Percentiles rank a stretch among this genome's conserved stretches.
These are phyloP conservation scores for Dendryphion nanum DNA, from an alignment of 2,329 filamentous ascomycete genomes.

Conservation along the genomic window DNA sequence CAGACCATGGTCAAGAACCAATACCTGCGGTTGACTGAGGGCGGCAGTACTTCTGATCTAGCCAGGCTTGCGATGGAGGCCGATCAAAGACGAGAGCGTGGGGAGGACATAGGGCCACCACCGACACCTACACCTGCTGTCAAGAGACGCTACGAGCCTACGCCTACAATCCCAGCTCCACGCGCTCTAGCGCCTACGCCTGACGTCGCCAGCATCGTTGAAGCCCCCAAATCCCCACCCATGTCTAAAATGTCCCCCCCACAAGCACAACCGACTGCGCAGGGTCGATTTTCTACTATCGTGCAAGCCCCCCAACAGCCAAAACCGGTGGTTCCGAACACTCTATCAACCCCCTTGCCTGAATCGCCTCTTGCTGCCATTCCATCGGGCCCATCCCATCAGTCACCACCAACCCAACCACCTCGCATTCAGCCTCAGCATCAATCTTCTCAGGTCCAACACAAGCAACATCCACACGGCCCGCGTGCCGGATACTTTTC, in stretches of 20 bases:
- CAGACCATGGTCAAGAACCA: constrained; percentile 71
- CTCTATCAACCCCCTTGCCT: constrained; percentile 19
- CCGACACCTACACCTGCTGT: constrained; percentile 49
- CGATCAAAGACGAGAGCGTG: constrained; percentile 41
- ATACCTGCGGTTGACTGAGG: constrained; percentile 47
- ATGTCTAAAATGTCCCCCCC: constrained; percentile 42
- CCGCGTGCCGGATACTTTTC: constrained; percentile 38
- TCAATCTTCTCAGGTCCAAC: constrained; percentile 24
- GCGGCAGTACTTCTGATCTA: constrained; percentile 42
- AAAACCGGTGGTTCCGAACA: constrained; percentile 24
- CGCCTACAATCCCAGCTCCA: constrained; percentile 31
- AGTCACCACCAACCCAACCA: constrained; percentile 27
- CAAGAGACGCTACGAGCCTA: constrained; percentile 49
- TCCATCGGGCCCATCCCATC: constrained; percentile 27
- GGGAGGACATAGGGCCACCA: constrained; percentile 48
- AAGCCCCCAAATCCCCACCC: constrained; percentile 27
- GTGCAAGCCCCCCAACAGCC: constrained; percentile 30
- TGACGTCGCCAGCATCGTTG: constrained; percentile 41
- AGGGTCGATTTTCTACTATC: constrained; percentile 29
- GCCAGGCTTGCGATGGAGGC: constrained; percentile 43
- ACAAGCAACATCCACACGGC: constrained; percentile 26
- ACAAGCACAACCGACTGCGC: constrained; percentile 11
- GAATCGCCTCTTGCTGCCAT: constrained; percentile 28
- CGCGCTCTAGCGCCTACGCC: constrained; percentile 47
- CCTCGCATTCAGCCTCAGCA: constrained; percentile 23